phyloP scores from a whole-genome alignment of 2,329 filamentous ascomycete genomes.

The Pseudocercospora musae region DNA sequence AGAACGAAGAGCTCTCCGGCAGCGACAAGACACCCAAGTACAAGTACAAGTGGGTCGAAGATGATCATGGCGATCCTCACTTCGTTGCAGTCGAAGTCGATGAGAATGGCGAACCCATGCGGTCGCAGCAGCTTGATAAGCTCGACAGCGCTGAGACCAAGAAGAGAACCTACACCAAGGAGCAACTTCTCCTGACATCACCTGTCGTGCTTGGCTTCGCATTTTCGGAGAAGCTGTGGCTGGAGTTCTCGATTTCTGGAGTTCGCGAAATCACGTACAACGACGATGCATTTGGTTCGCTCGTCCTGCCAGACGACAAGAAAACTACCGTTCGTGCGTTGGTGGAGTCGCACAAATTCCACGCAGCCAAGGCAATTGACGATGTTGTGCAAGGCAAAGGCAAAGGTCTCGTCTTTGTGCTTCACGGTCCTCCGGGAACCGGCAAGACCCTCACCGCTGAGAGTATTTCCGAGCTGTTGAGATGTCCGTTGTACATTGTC shows the following conservation, averaged over 20 bases:
- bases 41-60: slow-evolving; percentile 43
- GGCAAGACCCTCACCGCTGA: slow-evolving; percentile 88
- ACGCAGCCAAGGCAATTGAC: slow-evolving; percentile 76
- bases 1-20: slow-evolving; percentile 50
- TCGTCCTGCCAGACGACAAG: slow-evolving; percentile 66
- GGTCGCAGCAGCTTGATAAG: slow-evolving; percentile 56
- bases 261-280: slow-evolving; percentile 84
- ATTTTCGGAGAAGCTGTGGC: slow-evolving; percentile 85
- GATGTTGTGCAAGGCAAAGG: slow-evolving; percentile 72
- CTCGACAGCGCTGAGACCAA: slow-evolving; percentile 40
- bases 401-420: slow-evolving; percentile 75
- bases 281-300: slow-evolving; percentile 72
- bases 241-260: slow-evolving; percentile 78
- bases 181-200: slow-evolving; percentile 79
- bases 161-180: slow-evolving; percentile 61
- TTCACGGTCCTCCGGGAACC: slow-evolving; percentile 82
- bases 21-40: slow-evolving; percentile 41
- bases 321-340: slow-evolving; percentile 71
- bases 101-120: slow-evolving; percentile 54
- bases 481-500: slow-evolving; percentile 78
- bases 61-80: slow-evolving; percentile 49
- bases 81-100: slow-evolving; percentile 56
- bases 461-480: slow-evolving; percentile 77
- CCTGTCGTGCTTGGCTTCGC: slow-evolving; percentile 83
- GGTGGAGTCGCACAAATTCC: slow-evolving; percentile 79